These are phyloP conservation scores for Citrus unshiu DNA, from an alignment of 345 rosid genomes.

Conservation along the genomic window DNA sequence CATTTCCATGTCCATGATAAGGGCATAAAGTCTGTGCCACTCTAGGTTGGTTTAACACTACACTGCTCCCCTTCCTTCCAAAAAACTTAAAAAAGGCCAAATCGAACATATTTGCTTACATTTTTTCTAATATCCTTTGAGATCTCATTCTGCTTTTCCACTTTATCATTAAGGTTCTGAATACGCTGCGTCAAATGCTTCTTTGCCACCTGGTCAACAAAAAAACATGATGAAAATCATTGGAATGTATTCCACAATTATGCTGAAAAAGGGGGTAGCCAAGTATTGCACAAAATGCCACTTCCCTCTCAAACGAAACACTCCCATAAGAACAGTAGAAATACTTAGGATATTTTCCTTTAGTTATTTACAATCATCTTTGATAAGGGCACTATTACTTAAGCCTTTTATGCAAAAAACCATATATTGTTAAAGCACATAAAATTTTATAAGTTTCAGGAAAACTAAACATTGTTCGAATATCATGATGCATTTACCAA, in stretches of 20 bases:
- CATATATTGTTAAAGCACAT: background rate
- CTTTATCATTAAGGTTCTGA: conserved; percentile 68
- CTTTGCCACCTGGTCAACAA: conserved; percentile 65
- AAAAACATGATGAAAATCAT: conserved; percentile 1
- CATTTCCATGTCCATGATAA: background rate
- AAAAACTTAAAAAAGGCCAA: background rate
- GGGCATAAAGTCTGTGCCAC: background rate
- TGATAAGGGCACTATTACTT: background rate
- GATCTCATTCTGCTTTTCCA: conserved; percentile 72
- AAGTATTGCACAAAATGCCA: background rate
- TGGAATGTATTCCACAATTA: background rate
- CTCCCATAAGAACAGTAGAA: background rate
- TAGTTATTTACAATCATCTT: background rate
- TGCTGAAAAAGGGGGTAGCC: background rate
- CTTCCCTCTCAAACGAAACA: background rate
- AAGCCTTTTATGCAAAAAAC: background rate
- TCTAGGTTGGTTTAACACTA: background rate
- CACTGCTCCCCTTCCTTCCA: background rate
- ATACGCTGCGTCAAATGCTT: conserved; percentile 78
- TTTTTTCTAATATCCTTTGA: conserved; percentile 61
- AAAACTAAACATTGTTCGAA: background rate
- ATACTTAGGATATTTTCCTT: background rate
- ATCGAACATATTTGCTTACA: conserved; percentile 28
- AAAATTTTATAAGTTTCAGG: background rate
- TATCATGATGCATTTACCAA: background rate